These are phyloP conservation scores for Croton laevigatus DNA, from an alignment of 441 rosid species.

Conservation along the genomic window DNA sequence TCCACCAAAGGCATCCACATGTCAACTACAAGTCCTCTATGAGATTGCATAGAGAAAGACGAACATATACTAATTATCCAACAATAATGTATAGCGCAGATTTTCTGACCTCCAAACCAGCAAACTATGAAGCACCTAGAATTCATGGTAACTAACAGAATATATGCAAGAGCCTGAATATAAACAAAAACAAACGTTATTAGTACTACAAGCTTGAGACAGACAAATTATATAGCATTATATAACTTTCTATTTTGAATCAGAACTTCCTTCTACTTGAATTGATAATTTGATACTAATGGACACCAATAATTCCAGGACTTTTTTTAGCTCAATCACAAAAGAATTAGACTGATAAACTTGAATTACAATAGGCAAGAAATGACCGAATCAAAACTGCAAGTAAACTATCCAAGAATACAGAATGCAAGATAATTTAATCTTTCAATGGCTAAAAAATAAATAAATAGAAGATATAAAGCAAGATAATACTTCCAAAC, in stretches of 20 bases:
- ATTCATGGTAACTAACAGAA: constrained; percentile 44
- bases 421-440: background rate
- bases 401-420: background rate
- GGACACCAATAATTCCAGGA: constrained; percentile 11
- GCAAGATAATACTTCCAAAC: background rate
- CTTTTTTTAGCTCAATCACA: background rate
- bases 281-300: background rate
- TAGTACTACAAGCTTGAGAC: constrained; percentile 16
- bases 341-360: constrained; percentile 7
- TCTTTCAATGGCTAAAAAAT: background rate
- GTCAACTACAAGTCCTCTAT: constrained; percentile 35
- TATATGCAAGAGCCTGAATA: constrained; percentile 31
- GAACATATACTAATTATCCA: constrained; percentile 40
- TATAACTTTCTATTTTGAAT: background rate
- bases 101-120: constrained; percentile 48
- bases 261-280: background rate
- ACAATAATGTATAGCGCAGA: constrained; percentile 36
- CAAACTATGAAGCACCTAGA: constrained; percentile 37
- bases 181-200: background rate
- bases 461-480: background rate
- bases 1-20: constrained; percentile 75
- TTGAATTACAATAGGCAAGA: background rate
- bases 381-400: constrained; percentile 6
- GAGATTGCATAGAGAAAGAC: constrained; percentile 36
- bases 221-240: background rate